A percentile compares a stretch with the other conserved stretches of the same genome.
phyloP scores from a whole-genome alignment of 1,284 basidiomycete genomes.

The Neonothopanus nambi region DNA sequence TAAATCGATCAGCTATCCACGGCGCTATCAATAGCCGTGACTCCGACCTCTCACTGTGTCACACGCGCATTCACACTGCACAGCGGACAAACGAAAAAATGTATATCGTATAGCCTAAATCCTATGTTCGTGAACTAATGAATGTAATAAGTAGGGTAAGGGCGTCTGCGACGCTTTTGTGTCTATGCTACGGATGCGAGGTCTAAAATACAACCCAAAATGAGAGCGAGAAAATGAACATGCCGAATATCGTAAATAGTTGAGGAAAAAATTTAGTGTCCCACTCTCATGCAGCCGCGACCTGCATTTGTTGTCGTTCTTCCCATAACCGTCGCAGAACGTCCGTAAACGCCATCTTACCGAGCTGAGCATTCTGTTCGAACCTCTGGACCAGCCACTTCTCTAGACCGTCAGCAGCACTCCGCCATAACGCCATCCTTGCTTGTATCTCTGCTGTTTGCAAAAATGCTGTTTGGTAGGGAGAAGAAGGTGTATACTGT shows the following conservation, averaged over 20 bases:
- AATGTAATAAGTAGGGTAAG: too few species aligned
- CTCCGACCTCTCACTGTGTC: too few species aligned
- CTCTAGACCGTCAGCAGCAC: slow-evolving; percentile 80
- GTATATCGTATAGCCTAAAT: too few species aligned
- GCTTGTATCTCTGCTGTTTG: slow-evolving; percentile 88
- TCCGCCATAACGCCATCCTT: slow-evolving; percentile 74
- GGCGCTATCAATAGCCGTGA: too few species aligned
- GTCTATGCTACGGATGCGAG: slow-evolving; percentile 6
- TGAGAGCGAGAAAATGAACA: slow-evolving; percentile 1
- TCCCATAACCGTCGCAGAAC: slow-evolving; percentile 79
- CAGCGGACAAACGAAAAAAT: too few species aligned
- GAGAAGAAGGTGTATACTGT: slow-evolving; percentile 59
- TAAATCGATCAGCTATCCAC: too few species aligned
- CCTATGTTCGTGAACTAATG: too few species aligned
- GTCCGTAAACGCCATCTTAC: slow-evolving; percentile 85
- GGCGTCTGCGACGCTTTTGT: slow-evolving; percentile 3
- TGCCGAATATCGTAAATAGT: slow-evolving; percentile 1
- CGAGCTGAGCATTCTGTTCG: slow-evolving; percentile 83
- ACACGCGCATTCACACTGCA: too few species aligned
- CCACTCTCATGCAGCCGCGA: slow-evolving; percentile 6
- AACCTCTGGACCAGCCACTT: slow-evolving; percentile 83
- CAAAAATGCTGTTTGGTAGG: slow-evolving; percentile 62
- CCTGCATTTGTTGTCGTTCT: slow-evolving; percentile 37
- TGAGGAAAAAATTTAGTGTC: background rate
- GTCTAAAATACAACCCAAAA: slow-evolving; percentile 10